Percentiles rank a stretch among this genome's conserved stretches.
phyloP scores from a whole-genome alignment of 2,329 filamentous ascomycete species.

The Fusarium hostae region DNA sequence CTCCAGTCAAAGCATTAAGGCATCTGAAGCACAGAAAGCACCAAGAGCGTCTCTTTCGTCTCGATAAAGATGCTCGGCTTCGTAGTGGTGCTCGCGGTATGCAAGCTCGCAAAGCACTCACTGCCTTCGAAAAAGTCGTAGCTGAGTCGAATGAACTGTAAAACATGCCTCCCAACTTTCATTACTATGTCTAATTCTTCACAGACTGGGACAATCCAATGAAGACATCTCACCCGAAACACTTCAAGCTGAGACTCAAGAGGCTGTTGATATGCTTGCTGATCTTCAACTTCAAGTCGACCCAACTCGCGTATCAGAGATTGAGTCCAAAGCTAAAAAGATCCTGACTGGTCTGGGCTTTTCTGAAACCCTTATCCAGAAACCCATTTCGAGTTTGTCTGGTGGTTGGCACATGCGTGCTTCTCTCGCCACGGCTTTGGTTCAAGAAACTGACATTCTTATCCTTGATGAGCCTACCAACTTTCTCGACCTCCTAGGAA shows the following conservation, averaged over 20 bases:
- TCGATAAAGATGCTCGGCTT: slow-evolving; percentile 78
- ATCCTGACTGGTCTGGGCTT: slow-evolving; percentile 80
- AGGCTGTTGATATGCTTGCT: slow-evolving; percentile 75
- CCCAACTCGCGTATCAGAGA: slow-evolving; percentile 69
- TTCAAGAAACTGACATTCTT: slow-evolving; percentile 79
- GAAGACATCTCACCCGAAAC: slow-evolving; percentile 66
- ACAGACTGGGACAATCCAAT: slow-evolving; percentile 61
- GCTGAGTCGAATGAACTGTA: slow-evolving; percentile 66
- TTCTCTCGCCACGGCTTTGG: slow-evolving; percentile 71
- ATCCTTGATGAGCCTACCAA: slow-evolving; percentile 91
- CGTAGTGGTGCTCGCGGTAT: slow-evolving; percentile 80
- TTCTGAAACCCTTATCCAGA: slow-evolving; percentile 68
- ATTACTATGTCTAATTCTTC: neutral
- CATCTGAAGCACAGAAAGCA: slow-evolving; percentile 71
- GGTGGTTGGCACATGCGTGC: slow-evolving; percentile 82
- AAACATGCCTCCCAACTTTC: slow-evolving; percentile 23
- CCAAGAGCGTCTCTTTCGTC: slow-evolving; percentile 71
- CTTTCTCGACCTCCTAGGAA: slow-evolving; percentile 83
- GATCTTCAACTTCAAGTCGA: slow-evolving; percentile 76
- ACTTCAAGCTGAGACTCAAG: slow-evolving; percentile 73
- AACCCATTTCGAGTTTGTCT: slow-evolving; percentile 73
- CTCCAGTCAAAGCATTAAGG: slow-evolving; percentile 69
- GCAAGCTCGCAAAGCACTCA: slow-evolving; percentile 79
- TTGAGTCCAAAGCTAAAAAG: slow-evolving; percentile 73
- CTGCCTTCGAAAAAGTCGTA: slow-evolving; percentile 74